phyloP scores from a whole-genome alignment of 805 yeast species.

The Jamesozyma jinghongensis region DNA sequence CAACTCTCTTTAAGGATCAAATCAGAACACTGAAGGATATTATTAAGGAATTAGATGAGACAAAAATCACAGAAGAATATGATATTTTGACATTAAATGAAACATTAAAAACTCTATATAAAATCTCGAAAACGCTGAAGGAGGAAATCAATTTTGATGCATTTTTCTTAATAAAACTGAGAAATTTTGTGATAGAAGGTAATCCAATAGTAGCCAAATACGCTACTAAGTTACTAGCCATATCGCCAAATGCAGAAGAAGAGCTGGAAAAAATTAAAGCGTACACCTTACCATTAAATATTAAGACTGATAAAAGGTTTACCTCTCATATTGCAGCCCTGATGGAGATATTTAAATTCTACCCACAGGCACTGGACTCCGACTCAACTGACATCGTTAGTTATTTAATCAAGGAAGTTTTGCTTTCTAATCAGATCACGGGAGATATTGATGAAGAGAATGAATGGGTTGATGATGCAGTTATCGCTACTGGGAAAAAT shows the following conservation, averaged over 20 bases:
- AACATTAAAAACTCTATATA: constrained; percentile 51
- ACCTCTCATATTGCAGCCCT: constrained; percentile 51
- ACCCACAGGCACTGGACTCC: constrained; percentile 41
- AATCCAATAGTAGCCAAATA: constrained; percentile 55
- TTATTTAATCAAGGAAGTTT: constrained; percentile 49
- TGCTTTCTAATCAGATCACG: constrained; percentile 41
- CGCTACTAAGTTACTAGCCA: constrained; percentile 48
- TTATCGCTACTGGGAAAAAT: constrained; percentile 34
- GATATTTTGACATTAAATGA: constrained; percentile 23
- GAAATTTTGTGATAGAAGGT: constrained; percentile 42
- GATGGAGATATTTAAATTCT: constrained; percentile 46
- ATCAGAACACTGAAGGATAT: constrained; percentile 41
- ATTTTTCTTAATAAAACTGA: constrained; percentile 37
- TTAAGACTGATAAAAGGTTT: constrained; percentile 30
- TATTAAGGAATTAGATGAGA: constrained; percentile 15
- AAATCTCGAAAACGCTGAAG: constrained; percentile 44
- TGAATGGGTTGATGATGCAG: constrained; percentile 42
- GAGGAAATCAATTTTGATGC: constrained; percentile 38
- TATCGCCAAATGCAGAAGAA: constrained; percentile 36
- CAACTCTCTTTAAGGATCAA: constrained; percentile 56
- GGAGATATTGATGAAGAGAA: constrained; percentile 26
- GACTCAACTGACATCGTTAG: constrained; percentile 51
- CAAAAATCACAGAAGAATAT: constrained; percentile 9
- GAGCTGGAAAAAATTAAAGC: constrained; percentile 34
- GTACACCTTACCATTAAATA: constrained; percentile 43